These are phyloP conservation scores for Bauhinia variegata DNA, from an alignment of 306 rosid genomes.

Conservation along the genomic window DNA sequence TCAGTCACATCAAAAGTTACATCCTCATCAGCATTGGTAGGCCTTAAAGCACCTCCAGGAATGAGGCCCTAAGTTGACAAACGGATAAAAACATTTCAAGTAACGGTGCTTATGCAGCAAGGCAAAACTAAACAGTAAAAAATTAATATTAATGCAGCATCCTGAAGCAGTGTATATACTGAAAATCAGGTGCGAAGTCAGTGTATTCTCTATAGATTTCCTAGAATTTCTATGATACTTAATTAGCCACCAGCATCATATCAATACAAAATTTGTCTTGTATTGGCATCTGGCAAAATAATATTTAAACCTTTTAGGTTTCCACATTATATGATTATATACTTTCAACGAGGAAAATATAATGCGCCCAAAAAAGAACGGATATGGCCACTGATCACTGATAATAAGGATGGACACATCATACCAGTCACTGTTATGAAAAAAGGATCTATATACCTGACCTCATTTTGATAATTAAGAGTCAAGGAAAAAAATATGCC, in stretches of 20 bases:
- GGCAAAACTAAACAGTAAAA: conserved; percentile 7
- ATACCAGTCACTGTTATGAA: too few relatives aligned
- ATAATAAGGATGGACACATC: too few relatives aligned
- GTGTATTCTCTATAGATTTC: conserved; percentile 16
- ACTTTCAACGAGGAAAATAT: conserved; percentile 12
- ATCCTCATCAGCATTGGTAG: conserved; percentile 64
- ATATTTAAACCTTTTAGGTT: not conserved
- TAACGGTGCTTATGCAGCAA: not conserved
- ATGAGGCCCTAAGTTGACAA: conserved; percentile 68
- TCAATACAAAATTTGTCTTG: too few relatives aligned
- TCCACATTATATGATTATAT: not conserved
- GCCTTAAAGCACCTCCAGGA: conserved; percentile 97
- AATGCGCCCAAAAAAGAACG: conserved; percentile 14
- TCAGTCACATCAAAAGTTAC: conserved; percentile 81
- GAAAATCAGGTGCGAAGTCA: conserved; percentile 12
- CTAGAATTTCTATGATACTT: conserved; percentile 9
- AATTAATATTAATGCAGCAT: conserved; percentile 20
- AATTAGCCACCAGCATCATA: conserved; percentile 7
- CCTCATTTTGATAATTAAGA: conserved; percentile 17
- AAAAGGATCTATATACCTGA: too few relatives aligned
- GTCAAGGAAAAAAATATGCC: not conserved
- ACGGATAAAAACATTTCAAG: conserved; percentile 30
- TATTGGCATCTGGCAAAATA: conserved; percentile 24
- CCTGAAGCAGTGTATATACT: conserved; percentile 21
- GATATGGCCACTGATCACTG: too few relatives aligned